Conservation (phyloP, 2,329 filamentous ascomycete genomes). For the Botrytis deweyae region DNA sequence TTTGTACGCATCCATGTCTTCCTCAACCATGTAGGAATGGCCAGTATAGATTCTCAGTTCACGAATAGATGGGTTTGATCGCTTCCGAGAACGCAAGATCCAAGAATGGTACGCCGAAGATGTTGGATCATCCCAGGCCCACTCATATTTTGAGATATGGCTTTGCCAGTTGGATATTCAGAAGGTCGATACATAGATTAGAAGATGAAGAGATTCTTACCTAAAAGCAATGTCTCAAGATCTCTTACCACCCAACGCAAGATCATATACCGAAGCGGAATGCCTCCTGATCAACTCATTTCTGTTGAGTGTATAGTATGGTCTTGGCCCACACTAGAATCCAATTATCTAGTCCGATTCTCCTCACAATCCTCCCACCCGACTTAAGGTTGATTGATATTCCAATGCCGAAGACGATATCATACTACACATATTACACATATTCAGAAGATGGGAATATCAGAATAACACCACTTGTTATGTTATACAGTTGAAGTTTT, state of each 20-base stretch:
- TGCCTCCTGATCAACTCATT: slow-evolving; percentile 54
- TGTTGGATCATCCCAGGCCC: slow-evolving; percentile 49
- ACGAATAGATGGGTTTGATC: slow-evolving; percentile 50
- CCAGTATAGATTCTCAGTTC: slow-evolving; percentile 48
- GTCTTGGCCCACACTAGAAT: slow-evolving; percentile 58
- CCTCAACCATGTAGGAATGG: slow-evolving; percentile 54
- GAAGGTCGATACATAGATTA: slow-evolving; percentile 47
- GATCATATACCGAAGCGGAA: slow-evolving; percentile 58
- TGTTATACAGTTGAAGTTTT: slow-evolving; percentile 45
- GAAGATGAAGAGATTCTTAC: no score
- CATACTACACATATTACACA: slow-evolving; percentile 47
- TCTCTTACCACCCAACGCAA: slow-evolving; percentile 36
- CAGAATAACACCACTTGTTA: slow-evolving; percentile 56
- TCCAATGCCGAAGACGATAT: slow-evolving; percentile 49
- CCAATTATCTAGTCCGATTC: slow-evolving; percentile 52
- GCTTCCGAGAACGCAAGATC: slow-evolving; percentile 55
- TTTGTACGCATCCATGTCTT: slow-evolving; percentile 49
- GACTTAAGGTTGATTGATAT: slow-evolving; percentile 52
- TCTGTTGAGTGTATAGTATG: slow-evolving; percentile 47
- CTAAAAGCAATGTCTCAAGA: no score
- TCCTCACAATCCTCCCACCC: slow-evolving; percentile 50
- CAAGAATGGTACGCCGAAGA: slow-evolving; percentile 45
- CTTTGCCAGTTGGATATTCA: slow-evolving; percentile 46
- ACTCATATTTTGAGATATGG: no score
- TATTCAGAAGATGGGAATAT: slow-evolving; percentile 48